Base-by-base conservation (phyloP, 805 yeast species). In the Hanseniaspora osmophila region DNA sequence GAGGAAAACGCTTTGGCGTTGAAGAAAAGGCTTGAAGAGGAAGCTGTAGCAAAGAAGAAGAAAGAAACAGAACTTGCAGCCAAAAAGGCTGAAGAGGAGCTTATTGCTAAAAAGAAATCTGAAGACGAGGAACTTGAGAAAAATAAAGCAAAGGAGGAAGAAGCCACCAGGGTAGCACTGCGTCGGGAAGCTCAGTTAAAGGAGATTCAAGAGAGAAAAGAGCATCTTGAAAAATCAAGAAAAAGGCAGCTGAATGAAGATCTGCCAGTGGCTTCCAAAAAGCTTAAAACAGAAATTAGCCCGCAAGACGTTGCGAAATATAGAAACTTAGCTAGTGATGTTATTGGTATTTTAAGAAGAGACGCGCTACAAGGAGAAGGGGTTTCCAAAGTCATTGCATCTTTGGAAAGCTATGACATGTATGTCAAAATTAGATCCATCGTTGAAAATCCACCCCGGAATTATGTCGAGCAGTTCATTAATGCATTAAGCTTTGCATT, bases 21-120 rank as follows among this genome's bases (percentile, higher is more conserved):
- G 33, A 29, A 49, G 44, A 33, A 51, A 49, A 41, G 46, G 41
- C 43, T 42, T 16, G 48, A 41, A 38, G 43, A 48, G 39, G 49
- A 40, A 33, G 29, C 41, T 7, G 12, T 37, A 6, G 44, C 33
- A 16, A 47, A 38, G 16, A 42, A 39, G 27, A 37, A 30, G 11
- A 32, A 15, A 9, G 45, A 43, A 41, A 33, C 2, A 9, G 18
- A 32, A 41, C 11, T 11, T 29, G 29, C 30, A 18, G 42, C 37
- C 12, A 33, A 38, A 19, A 18, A 32, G 37, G 39, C 6, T n/a
- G 33, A 37, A 37, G 40, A 37, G 29, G 38, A 16, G 2, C 19
- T 6, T 2, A 17, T 12, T 18, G 37, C 19, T n/a, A 27, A 32
- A 32, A 33, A 33, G 33, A 11, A n/a, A n/a, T 18, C 38, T 9